These are phyloP conservation scores for Annulohypoxylon bovei DNA, from an alignment of 495 filamentous ascomycete species.

Conservation along the genomic window DNA sequence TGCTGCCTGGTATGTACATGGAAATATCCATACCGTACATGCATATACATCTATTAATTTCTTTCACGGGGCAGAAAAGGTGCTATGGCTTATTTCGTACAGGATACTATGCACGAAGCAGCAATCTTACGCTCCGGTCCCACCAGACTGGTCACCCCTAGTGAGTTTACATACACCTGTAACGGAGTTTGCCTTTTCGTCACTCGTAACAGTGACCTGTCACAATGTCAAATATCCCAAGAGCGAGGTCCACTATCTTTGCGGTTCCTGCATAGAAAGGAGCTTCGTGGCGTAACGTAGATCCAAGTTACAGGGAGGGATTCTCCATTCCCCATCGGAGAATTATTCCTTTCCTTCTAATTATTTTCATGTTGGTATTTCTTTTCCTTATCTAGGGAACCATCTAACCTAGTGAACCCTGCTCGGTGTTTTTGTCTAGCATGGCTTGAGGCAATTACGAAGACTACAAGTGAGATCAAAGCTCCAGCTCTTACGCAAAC, in stretches of 20 bases:
- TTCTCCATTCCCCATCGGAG: constrained; percentile 1
- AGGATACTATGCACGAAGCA: not conserved
- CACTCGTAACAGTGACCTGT: constrained; percentile 32
- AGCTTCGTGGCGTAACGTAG: constrained; percentile 13
- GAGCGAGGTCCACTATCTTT: not conserved
- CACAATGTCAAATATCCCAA: not conserved
- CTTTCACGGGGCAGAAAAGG: not conserved
- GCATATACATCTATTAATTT: not conserved
- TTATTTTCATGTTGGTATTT: not conserved
- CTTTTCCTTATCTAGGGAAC: not conserved
- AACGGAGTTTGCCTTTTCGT: constrained; percentile 6
- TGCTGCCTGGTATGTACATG: not conserved
- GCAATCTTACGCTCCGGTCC: constrained; percentile 4
- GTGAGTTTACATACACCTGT: not conserved
- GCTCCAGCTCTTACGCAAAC: not conserved
- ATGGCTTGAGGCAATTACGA: not conserved
- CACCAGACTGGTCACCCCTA: constrained; percentile 16
- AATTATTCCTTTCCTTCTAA: not conserved
- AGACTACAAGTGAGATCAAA: not conserved
- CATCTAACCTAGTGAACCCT: constrained; percentile 1
- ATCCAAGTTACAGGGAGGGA: not conserved
- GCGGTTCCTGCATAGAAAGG: constrained; percentile 37
- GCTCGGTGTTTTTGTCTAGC: constrained; percentile 19
- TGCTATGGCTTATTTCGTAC: not conserved
- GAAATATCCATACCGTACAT: not conserved